phyloP scores from a whole-genome alignment of 257 asterid genomes.

The Knoxia roxburghii region DNA sequence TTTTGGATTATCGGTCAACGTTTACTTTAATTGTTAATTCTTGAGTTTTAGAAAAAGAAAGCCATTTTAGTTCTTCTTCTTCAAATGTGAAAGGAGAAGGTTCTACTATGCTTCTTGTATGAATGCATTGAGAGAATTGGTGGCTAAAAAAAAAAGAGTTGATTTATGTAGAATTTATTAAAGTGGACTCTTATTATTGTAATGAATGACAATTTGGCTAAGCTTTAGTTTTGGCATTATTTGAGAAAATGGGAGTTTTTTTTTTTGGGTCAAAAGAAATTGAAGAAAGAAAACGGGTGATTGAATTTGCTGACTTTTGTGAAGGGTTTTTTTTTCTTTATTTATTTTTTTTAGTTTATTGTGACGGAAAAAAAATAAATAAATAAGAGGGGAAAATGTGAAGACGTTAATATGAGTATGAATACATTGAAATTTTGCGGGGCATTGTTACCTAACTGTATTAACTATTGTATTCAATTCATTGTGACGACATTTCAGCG shows the following conservation, averaged over 20 bases:
- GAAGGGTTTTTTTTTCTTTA: neutral
- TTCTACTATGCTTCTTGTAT: conserved; percentile 6
- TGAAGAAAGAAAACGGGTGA: too few relatives aligned
- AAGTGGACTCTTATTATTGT: neutral
- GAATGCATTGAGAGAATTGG: too few relatives aligned
- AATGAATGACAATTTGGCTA: neutral
- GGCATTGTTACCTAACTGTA: conserved; percentile 35
- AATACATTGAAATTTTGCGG: conserved; percentile 37
- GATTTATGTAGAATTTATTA: conserved; percentile 11
- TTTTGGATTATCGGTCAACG: too few relatives aligned
- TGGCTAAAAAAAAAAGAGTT: too few relatives aligned
- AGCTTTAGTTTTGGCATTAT: neutral
- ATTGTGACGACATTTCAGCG: conserved; percentile 21
- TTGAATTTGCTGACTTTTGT: conserved; percentile 23
- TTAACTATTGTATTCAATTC: conserved; percentile 25
- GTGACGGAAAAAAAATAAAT: too few relatives aligned
- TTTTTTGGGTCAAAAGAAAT: too few relatives aligned
- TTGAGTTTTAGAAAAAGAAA: too few relatives aligned
- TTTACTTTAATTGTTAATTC: too few relatives aligned
- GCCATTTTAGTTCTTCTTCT: neutral
- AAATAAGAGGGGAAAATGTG: neutral
- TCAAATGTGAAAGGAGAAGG: conserved; percentile 15
- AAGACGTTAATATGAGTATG: conserved; percentile 30
- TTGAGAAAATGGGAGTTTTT: conserved; percentile 7
- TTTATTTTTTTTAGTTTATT: too few relatives aligned